A percentile compares a stretch with the other conserved stretches of the same genome.
Evolutionary conservation across 2,329 filamentous ascomycete species (phyloP).

Genomic region (Aspergillus sp.): DNA sequence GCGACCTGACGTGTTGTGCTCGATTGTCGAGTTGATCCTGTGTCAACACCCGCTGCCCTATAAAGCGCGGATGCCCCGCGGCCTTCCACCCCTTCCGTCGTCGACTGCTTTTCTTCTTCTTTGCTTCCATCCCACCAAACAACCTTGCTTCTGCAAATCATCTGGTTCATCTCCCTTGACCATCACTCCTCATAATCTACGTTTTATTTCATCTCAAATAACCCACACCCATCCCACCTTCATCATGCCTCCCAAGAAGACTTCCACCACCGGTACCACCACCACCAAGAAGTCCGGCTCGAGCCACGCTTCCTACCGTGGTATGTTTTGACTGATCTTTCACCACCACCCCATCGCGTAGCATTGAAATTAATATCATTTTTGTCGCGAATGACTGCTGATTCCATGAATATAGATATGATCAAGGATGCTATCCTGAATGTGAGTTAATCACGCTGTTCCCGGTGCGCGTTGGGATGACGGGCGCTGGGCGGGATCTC

Average conservation of each 20-base stretch:
- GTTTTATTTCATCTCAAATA: constrained; percentile 16
- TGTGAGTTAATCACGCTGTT: constrained; percentile 61
- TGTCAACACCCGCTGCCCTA: constrained; percentile 45
- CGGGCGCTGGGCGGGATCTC: constrained; percentile 37
- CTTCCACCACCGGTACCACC: constrained; percentile 51
- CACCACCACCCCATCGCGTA: constrained; percentile 50
- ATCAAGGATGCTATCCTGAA: constrained; percentile 71
- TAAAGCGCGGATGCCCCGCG: constrained; percentile 47
- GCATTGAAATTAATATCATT: constrained; percentile 36
- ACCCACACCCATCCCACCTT: constrained; percentile 18
- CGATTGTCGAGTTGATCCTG: constrained; percentile 38
- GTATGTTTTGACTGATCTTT: constrained; percentile 55
- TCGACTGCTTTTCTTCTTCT: constrained; percentile 36
- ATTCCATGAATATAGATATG: constrained; percentile 62
- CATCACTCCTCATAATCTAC: constrained; percentile 16
- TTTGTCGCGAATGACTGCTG: constrained; percentile 58
- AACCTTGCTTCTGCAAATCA: constrained; percentile 15
- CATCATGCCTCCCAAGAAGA: constrained; percentile 68
- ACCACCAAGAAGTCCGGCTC: constrained; percentile 62
- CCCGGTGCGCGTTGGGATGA: constrained; percentile 46
- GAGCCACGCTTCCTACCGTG: constrained; percentile 66
- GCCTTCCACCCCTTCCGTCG: constrained; percentile 40
- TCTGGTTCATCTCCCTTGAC: constrained; percentile 18
- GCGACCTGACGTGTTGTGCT: constrained; percentile 27
- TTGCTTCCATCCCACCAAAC: constrained; percentile 17